Conservation (phyloP, 2,329 filamentous ascomycete genomes). For the Chaetomium olivaceum region DNA sequence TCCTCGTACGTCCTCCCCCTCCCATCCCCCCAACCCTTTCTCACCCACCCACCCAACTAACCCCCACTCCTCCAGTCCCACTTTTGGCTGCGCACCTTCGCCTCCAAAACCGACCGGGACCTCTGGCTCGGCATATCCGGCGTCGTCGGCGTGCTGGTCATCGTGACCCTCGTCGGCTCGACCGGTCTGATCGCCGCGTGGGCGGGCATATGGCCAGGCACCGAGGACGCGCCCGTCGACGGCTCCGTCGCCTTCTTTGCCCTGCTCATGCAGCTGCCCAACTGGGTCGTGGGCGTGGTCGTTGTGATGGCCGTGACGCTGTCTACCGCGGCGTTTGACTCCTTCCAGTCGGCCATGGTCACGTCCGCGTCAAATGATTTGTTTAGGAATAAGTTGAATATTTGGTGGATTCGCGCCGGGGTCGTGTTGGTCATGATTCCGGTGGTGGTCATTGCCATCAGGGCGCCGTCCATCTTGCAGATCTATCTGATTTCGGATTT, state of each 20-base stretch:
- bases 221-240: conserved; percentile 49
- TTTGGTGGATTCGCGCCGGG: conserved; percentile 69
- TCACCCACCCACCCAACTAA: background rate
- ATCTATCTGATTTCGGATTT: conserved; percentile 83
- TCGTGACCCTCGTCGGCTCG: conserved; percentile 71
- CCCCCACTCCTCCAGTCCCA: conserved; percentile 50
- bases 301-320: conserved; percentile 78
- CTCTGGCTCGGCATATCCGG: conserved; percentile 73
- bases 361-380: conserved; percentile 82
- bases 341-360: conserved; percentile 79
- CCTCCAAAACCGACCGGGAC: conserved; percentile 75
- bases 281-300: conserved; percentile 80
- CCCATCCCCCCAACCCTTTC: background rate
- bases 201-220: conserved; percentile 70
- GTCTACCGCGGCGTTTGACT: conserved; percentile 77
- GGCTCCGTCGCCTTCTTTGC: conserved; percentile 75
- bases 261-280: conserved; percentile 69
- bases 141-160: conserved; percentile 63
- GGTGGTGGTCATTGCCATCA: conserved; percentile 71
- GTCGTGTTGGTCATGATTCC: conserved; percentile 76
- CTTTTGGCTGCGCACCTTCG: conserved; percentile 83
- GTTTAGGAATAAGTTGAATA: conserved; percentile 76
- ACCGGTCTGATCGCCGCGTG: conserved; percentile 76
- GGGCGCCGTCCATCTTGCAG: conserved; percentile 72
- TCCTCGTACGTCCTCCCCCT: conserved; percentile 49